These are phyloP conservation scores for Prunus davidiana DNA, from an alignment of 306 rosid species.

Conservation along the genomic window DNA sequence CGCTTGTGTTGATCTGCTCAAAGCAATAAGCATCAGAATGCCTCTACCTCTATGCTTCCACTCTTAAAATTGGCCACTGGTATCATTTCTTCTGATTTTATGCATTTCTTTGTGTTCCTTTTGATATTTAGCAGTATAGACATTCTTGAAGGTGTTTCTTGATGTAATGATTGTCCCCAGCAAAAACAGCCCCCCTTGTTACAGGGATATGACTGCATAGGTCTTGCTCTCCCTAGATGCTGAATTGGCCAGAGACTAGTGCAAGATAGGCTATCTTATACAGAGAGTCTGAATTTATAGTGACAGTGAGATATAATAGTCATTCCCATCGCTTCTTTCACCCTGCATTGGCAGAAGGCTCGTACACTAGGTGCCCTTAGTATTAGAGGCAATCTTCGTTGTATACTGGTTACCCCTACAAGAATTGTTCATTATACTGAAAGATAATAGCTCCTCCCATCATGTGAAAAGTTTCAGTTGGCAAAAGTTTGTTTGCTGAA, in stretches of 20 bases:
- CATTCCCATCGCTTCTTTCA: neutral
- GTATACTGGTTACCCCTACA: neutral
- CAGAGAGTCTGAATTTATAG: neutral
- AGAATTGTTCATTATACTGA: neutral
- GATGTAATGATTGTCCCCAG: neutral
- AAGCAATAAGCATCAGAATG: neutral
- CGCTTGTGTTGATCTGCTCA: neutral
- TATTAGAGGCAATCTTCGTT: neutral
- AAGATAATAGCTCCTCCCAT: neutral
- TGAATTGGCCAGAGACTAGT: neutral
- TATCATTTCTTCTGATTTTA: neutral
- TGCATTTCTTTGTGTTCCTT: neutral
- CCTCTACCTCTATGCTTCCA: neutral
- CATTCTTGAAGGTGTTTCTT: neutral
- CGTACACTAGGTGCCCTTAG: neutral
- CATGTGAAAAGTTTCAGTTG: neutral
- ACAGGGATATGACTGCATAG: neutral
- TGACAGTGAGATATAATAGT: neutral
- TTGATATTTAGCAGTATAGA: neutral
- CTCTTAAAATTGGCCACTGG: neutral
- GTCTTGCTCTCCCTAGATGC: neutral
- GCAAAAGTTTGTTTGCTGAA: neutral
- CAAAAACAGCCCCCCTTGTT: slow-evolving; percentile 1
- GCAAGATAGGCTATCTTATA: neutral
- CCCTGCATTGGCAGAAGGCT: neutral